Percentiles rank a stretch among this genome's conserved stretches.
Conservation (phyloP, 305 asterid species). For the Nicotiana rustica region DNA sequence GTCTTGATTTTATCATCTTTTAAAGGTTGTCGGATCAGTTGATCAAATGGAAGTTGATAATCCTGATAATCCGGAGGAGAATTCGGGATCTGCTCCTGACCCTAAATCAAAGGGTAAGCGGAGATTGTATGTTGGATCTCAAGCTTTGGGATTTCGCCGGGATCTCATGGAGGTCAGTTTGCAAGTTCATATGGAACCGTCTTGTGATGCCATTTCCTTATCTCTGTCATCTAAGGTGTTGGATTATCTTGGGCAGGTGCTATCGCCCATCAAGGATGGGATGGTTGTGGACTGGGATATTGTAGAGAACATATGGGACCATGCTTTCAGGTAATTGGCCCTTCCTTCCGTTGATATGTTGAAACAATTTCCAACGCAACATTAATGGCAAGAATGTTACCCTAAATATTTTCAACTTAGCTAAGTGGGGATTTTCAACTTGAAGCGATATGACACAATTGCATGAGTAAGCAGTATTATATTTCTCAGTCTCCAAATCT, state of each 20-base stretch:
- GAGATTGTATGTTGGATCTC: slow-evolving; percentile 83
- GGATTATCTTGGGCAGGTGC: slow-evolving; percentile 56
- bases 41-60: slow-evolving; percentile 93
- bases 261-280: slow-evolving; percentile 92
- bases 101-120: slow-evolving; percentile 80
- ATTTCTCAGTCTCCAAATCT: too few relatives aligned
- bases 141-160: slow-evolving; percentile 88
- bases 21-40: slow-evolving; percentile 84
- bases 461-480: too few relatives aligned
- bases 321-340: slow-evolving; percentile 72
- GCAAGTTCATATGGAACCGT: slow-evolving; percentile 10
- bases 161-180: slow-evolving; percentile 86
- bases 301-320: slow-evolving; percentile 97
- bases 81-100: slow-evolving; percentile 67
- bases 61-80: slow-evolving; percentile 72
- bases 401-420: slow-evolving; percentile 16
- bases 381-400: slow-evolving; percentile 7
- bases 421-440: slow-evolving; percentile 8
- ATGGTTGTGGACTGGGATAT: slow-evolving; percentile 90
- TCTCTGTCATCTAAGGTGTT: slow-evolving; percentile 33
- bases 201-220: slow-evolving; percentile 5
- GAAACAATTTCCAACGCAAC: slow-evolving; percentile 29
- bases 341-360: slow-evolving; percentile 11
- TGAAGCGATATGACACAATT: too few relatives aligned
- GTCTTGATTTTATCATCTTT: slow-evolving; percentile 26